These are phyloP conservation scores for Bidens hawaiensis DNA, from an alignment of 140 eudicot species.

Conservation along the genomic window DNA sequence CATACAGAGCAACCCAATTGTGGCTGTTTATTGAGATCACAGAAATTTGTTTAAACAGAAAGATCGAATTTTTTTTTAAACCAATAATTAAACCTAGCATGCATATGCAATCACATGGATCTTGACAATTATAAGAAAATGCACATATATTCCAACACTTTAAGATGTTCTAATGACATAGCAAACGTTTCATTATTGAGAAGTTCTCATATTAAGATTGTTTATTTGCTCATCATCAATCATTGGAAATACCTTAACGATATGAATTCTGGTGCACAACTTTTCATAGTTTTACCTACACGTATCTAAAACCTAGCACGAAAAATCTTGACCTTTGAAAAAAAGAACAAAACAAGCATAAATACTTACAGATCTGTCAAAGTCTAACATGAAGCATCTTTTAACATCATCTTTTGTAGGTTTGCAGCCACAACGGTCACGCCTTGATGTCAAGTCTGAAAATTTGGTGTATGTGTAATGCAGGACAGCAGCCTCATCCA, in stretches of 20 bases:
- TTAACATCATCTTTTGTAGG: conserved; percentile 93
- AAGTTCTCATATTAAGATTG: conserved; percentile 1
- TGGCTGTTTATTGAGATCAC: neutral
- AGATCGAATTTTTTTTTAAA: neutral
- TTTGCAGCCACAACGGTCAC: conserved; percentile 95
- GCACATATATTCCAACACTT: neutral
- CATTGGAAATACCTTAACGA: neutral
- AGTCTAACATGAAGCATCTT: conserved; percentile 95
- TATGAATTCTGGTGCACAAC: neutral
- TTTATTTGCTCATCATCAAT: neutral
- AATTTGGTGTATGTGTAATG: conserved; percentile 88
- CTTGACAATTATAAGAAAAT: neutral
- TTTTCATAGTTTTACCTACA: neutral
- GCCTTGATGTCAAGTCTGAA: conserved; percentile 94
- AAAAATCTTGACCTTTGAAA: neutral
- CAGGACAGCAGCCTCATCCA: conserved; percentile 92
- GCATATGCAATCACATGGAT: neutral
- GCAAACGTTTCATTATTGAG: neutral
- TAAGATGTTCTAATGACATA: neutral
- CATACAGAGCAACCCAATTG: neutral
- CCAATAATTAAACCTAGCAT: neutral
- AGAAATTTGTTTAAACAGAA: neutral
- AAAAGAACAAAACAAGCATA: neutral
- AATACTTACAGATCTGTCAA: conserved; percentile 85
- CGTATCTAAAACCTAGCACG: neutral